A percentile compares a stretch with the other conserved stretches of the same genome.
Conservation (phyloP, 495 filamentous ascomycete species). For the Penicillium desertorum region DNA sequence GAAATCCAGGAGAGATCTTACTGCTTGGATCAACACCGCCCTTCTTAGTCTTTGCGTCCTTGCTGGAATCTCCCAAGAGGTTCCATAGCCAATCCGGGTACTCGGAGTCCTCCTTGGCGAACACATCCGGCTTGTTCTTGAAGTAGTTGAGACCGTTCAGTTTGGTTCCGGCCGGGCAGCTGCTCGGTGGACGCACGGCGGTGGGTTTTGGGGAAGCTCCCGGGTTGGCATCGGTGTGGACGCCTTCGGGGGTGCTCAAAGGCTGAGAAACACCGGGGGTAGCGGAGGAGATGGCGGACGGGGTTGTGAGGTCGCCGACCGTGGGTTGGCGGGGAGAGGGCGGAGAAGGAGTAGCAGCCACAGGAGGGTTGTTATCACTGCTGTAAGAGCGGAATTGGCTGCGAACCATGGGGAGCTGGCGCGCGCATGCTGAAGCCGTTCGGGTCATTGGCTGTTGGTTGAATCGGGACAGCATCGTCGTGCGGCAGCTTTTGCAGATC, state of each 20-base stretch:
- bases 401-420: conserved; percentile 32
- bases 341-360: conserved; percentile 51
- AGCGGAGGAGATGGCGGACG: conserved; percentile 44
- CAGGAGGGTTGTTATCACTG: conserved; percentile 41
- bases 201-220: conserved; percentile 28
- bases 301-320: conserved; percentile 35
- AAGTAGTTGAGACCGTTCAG: conserved; percentile 84
- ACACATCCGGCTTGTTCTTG: conserved; percentile 68
- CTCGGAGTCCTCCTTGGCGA: conserved; percentile 77
- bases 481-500: conserved; percentile 52
- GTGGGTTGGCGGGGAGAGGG: conserved; percentile 51
- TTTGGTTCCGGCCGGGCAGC: conserved; percentile 65
- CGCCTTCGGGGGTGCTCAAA: conserved; percentile 42
- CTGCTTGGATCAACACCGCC: conserved; percentile 54
- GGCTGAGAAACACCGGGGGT: conserved; percentile 50
- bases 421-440: conserved; percentile 33
- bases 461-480: conserved; percentile 42
- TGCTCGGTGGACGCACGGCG: conserved; percentile 41
- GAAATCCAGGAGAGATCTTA: conserved; percentile 45
- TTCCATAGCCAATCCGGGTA: conserved; percentile 94
- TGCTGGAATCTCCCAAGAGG: conserved; percentile 57
- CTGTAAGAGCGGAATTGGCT: conserved; percentile 43
- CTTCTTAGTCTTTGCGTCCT: conserved; percentile 35
- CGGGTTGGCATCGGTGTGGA: conserved; percentile 34
- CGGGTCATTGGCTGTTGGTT: conserved; percentile 34